Evolutionary conservation across 305 asterid genomes (phyloP), one percentile per base, ranked within the genome.

Genomic region (Fraxinus latifolia): DNA sequence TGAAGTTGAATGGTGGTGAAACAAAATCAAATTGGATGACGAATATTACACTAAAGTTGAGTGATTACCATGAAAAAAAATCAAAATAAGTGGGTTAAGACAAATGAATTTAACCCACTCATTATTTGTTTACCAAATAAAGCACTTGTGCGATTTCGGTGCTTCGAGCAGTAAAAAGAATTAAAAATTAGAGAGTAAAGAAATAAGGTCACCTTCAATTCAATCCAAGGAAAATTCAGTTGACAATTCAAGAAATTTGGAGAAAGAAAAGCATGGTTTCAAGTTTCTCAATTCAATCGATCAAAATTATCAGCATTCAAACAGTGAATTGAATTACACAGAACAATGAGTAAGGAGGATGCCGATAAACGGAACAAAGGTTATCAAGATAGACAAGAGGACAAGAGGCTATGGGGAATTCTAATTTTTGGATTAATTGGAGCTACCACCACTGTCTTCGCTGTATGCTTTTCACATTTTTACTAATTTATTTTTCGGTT

Each of bases 341-440:
- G 68, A 47, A 5, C 31, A 62, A 93, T 89, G 95, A 84, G 84
- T 83, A 85, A 87, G 55, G 92, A 88, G 75, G 93, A 89, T 21
- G 79, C 33, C 23, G 91, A 75, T 87, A 85, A 85, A 60, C 86
- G 85, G 88, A 78, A 85, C 75, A 83, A 55, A 74, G 87, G 82
- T 32, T 76, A 81, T 44, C 85, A 73, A 70, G 82, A 85, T 31
- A 86, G 80, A 79, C 90, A 88, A 19, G 89, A 83, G 32, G 96
- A 86, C 76, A 82, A 75, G 89, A 91, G 85, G 86, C 78, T 90
- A 19, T 91, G 94, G 97, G 92, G 94, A 23, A 84, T 92, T 86
- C 84, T 93, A 17, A 83, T 92, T 78, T 93, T 95, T 53, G 97
- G 97, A 44, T 84, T 93, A 42, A 90, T 95, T 39, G 98, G 98